Percentiles rank a stretch among this genome's conserved stretches.
Conservation (phyloP, 176 grass and related monocot genomes). For the Neostapfia colusana region DNA sequence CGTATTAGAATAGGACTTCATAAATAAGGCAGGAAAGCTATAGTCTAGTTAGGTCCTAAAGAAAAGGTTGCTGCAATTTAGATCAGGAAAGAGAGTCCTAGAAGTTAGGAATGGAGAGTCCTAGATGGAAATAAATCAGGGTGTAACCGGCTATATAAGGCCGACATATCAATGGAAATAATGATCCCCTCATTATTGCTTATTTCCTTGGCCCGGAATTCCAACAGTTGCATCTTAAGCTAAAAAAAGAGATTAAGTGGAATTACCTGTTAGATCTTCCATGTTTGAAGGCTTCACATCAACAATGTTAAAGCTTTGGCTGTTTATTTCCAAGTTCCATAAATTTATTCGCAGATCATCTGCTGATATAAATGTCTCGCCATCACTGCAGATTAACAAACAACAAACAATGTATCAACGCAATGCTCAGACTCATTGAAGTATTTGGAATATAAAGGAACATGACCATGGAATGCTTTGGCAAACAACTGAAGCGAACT, state of each 20-base stretch:
- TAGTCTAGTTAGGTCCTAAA: too few species aligned
- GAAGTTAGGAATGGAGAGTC: too few species aligned
- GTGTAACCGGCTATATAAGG: too few species aligned
- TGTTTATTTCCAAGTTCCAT: conserved; percentile 97
- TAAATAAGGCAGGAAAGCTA: too few species aligned
- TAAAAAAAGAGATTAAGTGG: not conserved
- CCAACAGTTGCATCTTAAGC: not conserved
- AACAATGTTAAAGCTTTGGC: conserved; percentile 96
- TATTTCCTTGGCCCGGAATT: too few species aligned
- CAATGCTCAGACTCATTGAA: conserved; percentile 13
- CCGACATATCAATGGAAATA: too few species aligned
- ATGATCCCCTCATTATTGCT: too few species aligned
- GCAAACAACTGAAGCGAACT: not conserved
- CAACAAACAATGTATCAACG: conserved; percentile 37
- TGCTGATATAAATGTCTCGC: conserved; percentile 95
- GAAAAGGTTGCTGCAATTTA: too few species aligned
- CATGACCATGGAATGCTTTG: not conserved
- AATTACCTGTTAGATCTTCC: conserved; percentile 92
- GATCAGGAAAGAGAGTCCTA: too few species aligned
- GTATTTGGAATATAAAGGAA: conserved; percentile 9
- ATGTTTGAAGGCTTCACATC: conserved; percentile 96
- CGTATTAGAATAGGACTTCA: too few species aligned
- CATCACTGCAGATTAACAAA: conserved; percentile 64
- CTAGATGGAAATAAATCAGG: too few species aligned
- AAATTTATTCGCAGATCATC: conserved; percentile 95